phyloP scores from a whole-genome alignment of 768 basidiomycete genomes.

The Kwoniella newhampshirensis region DNA sequence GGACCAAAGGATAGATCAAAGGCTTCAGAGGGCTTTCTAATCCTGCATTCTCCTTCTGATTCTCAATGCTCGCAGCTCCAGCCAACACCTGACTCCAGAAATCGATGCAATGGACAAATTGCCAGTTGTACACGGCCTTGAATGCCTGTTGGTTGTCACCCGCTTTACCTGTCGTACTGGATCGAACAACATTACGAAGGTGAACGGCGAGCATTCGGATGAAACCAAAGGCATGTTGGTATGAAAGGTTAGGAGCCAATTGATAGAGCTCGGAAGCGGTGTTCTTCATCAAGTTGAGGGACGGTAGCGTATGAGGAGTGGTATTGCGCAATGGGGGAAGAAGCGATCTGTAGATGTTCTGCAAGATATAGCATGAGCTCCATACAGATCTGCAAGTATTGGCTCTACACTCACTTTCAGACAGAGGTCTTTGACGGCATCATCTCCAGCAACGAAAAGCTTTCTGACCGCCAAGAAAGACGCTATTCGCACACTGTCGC shows the following conservation, averaged over 20 bases:
- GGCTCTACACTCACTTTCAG: conserved; percentile 66
- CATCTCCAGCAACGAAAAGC: conserved; percentile 74
- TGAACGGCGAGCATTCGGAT: conserved; percentile 93
- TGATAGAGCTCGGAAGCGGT: conserved; percentile 90
- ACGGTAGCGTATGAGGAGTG: conserved; percentile 79
- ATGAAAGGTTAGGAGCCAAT: conserved; percentile 59
- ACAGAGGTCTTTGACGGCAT: conserved; percentile 76
- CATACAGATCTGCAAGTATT: conserved; percentile 2
- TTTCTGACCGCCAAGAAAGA: conserved; percentile 80
- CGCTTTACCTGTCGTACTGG: conserved; percentile 27
- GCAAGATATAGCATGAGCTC: conserved; percentile 2
- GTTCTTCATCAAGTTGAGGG: conserved; percentile 96
- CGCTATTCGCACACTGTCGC: conserved; percentile 78
- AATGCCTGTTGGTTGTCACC: conserved; percentile 69
- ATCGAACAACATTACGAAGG: conserved; percentile 59
- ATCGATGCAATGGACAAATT: conserved; percentile 91
- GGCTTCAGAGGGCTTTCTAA: conserved; percentile 75
- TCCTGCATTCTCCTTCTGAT: conserved; percentile 58
- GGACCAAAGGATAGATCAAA: conserved; percentile 93
- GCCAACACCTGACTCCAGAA: conserved; percentile 92
- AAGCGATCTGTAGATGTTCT: conserved; percentile 87
- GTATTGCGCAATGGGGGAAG: conserved; percentile 80
- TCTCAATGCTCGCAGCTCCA: conserved; percentile 68
- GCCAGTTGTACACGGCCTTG: conserved; percentile 98
- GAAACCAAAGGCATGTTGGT: conserved; percentile 94